Evolutionary conservation across 176 grass and related monocot genomes (phyloP), one percentile per base, ranked within the genome.

Genomic region (Rhynchospora pubera): DNA sequence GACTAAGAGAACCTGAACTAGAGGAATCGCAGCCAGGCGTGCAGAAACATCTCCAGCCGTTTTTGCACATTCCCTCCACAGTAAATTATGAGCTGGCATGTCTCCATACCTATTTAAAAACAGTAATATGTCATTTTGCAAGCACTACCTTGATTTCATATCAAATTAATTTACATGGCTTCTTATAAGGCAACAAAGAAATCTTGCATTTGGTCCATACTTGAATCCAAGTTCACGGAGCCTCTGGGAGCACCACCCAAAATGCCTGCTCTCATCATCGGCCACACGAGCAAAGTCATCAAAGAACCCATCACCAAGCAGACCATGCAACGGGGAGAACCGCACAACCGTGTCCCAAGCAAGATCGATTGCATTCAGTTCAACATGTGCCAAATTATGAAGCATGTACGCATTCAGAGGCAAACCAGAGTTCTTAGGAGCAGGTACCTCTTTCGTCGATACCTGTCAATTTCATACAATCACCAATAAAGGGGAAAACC

Each of bases 331-430:
- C 0, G 85, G 88, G 30, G 95, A 89, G 90, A 98, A 98, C 24
- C 95, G 90, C 82, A 89, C 92, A 5, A 98, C 92, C 0, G 92
- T 98, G 75, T 98, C 92, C 95, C 95, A 98, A 4, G 95, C 95
- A 16, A 98, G 90, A 81, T 98, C 90, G 24, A 93, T 94, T 10
- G 92, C 95, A 39, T 98, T 98, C 47, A 98, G 92, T 90, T 98
- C 95, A 0, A 98, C 95, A 69, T 94, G 95, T 9, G 92, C 92
- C 56, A 98, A 82, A 81, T 91, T 94, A 82, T 94, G 95, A 43
- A 98, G 95, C 92, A 94, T 93, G 83, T 98, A 94, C 1, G 92
- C 92, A 57, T 98, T 93, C 12, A 98, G 83, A 43, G 92, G 95
- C 71, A 98, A 82, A 6, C 95, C 89, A 55, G 91, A 92, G 23